These are phyloP conservation scores for Lachnellula arida DNA, from an alignment of 2,329 filamentous ascomycete species.

Conservation along the genomic window DNA sequence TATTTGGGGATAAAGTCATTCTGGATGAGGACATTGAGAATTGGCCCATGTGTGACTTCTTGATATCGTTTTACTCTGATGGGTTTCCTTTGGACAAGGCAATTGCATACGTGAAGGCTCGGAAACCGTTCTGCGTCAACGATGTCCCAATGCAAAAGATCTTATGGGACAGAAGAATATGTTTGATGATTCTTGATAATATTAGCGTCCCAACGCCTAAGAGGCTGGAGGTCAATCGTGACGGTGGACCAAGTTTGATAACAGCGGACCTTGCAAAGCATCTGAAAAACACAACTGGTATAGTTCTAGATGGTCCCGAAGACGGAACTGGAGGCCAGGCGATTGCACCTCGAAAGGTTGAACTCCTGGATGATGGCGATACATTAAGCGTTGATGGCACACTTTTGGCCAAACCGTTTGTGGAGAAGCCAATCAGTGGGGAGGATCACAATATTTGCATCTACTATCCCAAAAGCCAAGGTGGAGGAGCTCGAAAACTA, in stretches of 20 bases:
- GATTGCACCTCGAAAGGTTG: slow-evolving; percentile 58
- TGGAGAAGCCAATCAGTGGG: slow-evolving; percentile 96
- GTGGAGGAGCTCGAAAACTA: slow-evolving; percentile 83
- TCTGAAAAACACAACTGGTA: slow-evolving; percentile 73
- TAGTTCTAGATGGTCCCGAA: slow-evolving; percentile 66
- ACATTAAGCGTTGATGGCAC: slow-evolving; percentile 82
- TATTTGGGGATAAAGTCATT: slow-evolving; percentile 98
- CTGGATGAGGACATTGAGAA: slow-evolving; percentile 95
- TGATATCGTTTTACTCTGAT: slow-evolving; percentile 98
- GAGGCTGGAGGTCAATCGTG: slow-evolving; percentile 84
- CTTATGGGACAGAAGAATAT: slow-evolving; percentile 90
- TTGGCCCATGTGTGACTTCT: slow-evolving; percentile 87
- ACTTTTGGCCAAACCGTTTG: slow-evolving; percentile 83
- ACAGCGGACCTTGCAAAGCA: slow-evolving; percentile 76
- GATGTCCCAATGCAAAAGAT: slow-evolving; percentile 97
- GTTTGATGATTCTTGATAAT: slow-evolving; percentile 80
- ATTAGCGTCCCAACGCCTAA: slow-evolving; percentile 86
- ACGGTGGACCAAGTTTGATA: slow-evolving; percentile 78
- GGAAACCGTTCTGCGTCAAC: slow-evolving; percentile 96
- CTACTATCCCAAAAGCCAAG: slow-evolving; percentile 83
- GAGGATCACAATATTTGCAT: slow-evolving; percentile 99
- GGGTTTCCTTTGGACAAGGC: slow-evolving; percentile 96
- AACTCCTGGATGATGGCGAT: slow-evolving; percentile 86
- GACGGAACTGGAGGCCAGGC: slow-evolving; percentile 56
- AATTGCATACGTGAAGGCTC: slow-evolving; percentile 86